A percentile compares a stretch with the other conserved stretches of the same genome.
Conservation (phyloP, 2,329 filamentous ascomycete species). For the Massarina eburnea region DNA sequence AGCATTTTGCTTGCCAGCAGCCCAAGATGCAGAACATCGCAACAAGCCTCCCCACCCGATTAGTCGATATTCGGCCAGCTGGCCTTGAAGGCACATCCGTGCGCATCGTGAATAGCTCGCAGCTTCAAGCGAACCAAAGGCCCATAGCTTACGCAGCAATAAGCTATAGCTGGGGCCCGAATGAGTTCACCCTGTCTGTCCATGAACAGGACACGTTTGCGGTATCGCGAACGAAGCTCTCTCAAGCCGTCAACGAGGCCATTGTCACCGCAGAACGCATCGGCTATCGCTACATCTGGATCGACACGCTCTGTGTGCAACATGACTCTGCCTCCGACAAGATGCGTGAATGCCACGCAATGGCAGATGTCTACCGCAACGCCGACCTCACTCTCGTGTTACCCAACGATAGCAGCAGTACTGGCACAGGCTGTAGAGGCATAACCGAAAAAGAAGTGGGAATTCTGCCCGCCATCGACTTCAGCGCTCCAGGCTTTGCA, state of each 20-base stretch:
- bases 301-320: slow-evolving; percentile 37
- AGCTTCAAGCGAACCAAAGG: slow-evolving; percentile 11
- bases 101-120: slow-evolving; percentile 25
- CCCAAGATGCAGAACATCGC: neutral
- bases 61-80: slow-evolving; percentile 30
- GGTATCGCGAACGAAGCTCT: slow-evolving; percentile 20
- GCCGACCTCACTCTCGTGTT: slow-evolving; percentile 35
- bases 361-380: slow-evolving; percentile 39
- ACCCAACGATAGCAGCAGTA: slow-evolving; percentile 1
- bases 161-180: slow-evolving; percentile 30
- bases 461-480: slow-evolving; percentile 11
- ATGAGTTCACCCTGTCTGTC: slow-evolving; percentile 21
- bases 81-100: slow-evolving; percentile 13
- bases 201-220: slow-evolving; percentile 13
- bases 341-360: slow-evolving; percentile 30
- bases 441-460: neutral
- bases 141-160: slow-evolving; percentile 29
- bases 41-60: slow-evolving; percentile 32
- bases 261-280: slow-evolving; percentile 27
- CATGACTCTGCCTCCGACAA: slow-evolving; percentile 37
- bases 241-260: slow-evolving; percentile 27
- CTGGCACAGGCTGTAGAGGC: neutral
- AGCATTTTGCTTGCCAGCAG: slow-evolving; percentile 28
- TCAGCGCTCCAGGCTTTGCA: slow-evolving; percentile 24
- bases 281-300: slow-evolving; percentile 38